These are phyloP conservation scores for Podospora comata DNA, from an alignment of 495 filamentous ascomycete species.

Conservation along the genomic window DNA sequence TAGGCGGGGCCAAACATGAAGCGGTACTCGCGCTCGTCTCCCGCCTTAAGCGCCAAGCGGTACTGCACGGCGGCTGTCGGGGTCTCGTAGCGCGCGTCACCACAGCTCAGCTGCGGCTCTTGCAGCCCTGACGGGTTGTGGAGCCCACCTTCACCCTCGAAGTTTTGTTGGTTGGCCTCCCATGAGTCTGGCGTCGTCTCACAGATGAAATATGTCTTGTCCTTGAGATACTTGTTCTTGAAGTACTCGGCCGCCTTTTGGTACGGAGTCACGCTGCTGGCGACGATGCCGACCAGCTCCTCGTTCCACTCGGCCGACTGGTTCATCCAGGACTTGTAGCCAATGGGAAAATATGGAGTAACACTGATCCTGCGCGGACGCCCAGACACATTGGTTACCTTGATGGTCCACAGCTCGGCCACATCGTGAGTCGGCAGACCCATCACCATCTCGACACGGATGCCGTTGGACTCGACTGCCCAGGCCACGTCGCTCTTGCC, in stretches of 20 bases:
- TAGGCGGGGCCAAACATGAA: conserved; percentile 55
- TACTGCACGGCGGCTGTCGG: conserved; percentile 55
- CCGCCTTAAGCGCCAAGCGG: conserved; percentile 37
- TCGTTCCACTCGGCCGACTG: conserved; percentile 51
- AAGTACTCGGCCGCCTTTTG: conserved; percentile 55
- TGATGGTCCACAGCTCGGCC: conserved; percentile 54
- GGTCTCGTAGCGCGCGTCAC: conserved; percentile 55
- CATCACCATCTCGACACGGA: conserved; percentile 54
- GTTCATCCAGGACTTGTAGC: conserved; percentile 62
- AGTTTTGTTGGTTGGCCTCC: conserved; percentile 49
- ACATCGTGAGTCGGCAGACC: conserved; percentile 51
- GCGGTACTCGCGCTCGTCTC: conserved; percentile 46
- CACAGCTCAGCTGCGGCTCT: conserved; percentile 35
- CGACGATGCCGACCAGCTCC: conserved; percentile 48
- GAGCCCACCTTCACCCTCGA: conserved; percentile 56
- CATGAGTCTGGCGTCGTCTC: conserved; percentile 50
- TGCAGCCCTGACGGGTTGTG: conserved; percentile 48
- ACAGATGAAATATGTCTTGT: conserved; percentile 56
- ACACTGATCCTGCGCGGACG: conserved; percentile 47
- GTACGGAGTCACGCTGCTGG: conserved; percentile 52
- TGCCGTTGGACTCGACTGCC: conserved; percentile 48
- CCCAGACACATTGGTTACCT: conserved; percentile 49
- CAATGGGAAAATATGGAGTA: conserved; percentile 56
- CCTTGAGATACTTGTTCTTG: conserved; percentile 56
- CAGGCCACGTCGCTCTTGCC: conserved; percentile 54